A percentile compares a stretch with the other conserved stretches of the same genome.
phyloP scores from a whole-genome alignment of 129 eudicot species.

The Ambrosia trifida region DNA sequence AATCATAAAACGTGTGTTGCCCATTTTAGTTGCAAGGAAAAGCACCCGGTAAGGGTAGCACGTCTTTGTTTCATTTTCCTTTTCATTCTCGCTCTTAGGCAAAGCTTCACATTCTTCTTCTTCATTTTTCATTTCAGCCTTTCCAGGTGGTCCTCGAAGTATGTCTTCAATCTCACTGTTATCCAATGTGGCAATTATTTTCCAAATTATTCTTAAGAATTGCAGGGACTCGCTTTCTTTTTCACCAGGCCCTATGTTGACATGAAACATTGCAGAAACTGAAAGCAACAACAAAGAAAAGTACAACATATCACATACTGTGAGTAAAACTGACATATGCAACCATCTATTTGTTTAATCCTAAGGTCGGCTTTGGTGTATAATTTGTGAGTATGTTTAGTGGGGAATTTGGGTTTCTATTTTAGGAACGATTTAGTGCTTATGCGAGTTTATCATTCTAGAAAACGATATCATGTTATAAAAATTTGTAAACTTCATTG shows the following conservation, averaged over 20 bases:
- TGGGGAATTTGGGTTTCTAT: too few species aligned
- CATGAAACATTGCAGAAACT: background rate
- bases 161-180: conserved; percentile 19
- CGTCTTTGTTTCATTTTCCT: background rate
- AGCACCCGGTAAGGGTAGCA: conserved; percentile 10
- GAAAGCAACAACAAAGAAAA: background rate
- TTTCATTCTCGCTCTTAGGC: too few species aligned
- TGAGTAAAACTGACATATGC: background rate
- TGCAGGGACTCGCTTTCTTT: background rate
- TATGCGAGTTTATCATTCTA: too few species aligned
- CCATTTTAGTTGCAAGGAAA: conserved; percentile 13
- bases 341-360: too few species aligned
- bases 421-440: too few species aligned
- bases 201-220: conserved; percentile 6
- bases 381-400: too few species aligned
- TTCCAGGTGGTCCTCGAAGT: conserved; percentile 17
- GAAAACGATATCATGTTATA: too few species aligned
- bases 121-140: background rate
- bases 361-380: too few species aligned
- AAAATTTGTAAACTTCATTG: too few species aligned
- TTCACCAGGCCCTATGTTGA: background rate
- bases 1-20: background rate
- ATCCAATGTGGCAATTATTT: background rate
- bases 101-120: too few species aligned
- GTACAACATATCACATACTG: background rate